These are phyloP conservation scores for Spiraea crenata DNA, from an alignment of 331 rosid species.

Conservation along the genomic window DNA sequence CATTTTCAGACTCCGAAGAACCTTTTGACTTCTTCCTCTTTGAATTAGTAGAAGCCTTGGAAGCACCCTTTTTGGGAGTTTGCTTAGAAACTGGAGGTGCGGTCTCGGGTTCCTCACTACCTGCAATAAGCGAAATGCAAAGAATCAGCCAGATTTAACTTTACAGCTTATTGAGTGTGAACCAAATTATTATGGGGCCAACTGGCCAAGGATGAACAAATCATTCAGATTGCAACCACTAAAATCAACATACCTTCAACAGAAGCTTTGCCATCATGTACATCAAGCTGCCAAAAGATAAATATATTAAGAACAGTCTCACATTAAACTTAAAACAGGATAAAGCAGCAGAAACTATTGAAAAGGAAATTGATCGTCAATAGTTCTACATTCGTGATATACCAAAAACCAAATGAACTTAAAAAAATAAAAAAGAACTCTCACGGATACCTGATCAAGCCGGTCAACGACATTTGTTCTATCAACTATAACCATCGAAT, in stretches of 20 bases:
- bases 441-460: slow-evolving; percentile 72
- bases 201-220: background rate
- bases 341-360: background rate
- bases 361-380: background rate
- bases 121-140: slow-evolving; percentile 35
- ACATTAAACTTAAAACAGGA: background rate
- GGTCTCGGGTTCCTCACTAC: slow-evolving; percentile 34
- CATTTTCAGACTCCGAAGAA: slow-evolving; percentile 65
- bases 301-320: slow-evolving; percentile 12
- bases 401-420: background rate
- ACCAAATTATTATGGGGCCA: background rate
- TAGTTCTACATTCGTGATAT: background rate
- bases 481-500: slow-evolving; percentile 89
- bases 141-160: slow-evolving; percentile 20
- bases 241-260: slow-evolving; percentile 62
- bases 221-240: slow-evolving; percentile 10
- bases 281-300: slow-evolving; percentile 66
- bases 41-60: slow-evolving; percentile 54
- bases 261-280: slow-evolving; percentile 71
- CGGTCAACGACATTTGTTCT: slow-evolving; percentile 68
- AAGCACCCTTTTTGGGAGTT: slow-evolving; percentile 52
- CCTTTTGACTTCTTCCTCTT: slow-evolving; percentile 74
- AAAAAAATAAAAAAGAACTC: background rate
- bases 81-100: slow-evolving; percentile 46
- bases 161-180: background rate